Base-by-base conservation (phyloP, 176 grass and related monocot species). In the Aegilops bicornis region DNA sequence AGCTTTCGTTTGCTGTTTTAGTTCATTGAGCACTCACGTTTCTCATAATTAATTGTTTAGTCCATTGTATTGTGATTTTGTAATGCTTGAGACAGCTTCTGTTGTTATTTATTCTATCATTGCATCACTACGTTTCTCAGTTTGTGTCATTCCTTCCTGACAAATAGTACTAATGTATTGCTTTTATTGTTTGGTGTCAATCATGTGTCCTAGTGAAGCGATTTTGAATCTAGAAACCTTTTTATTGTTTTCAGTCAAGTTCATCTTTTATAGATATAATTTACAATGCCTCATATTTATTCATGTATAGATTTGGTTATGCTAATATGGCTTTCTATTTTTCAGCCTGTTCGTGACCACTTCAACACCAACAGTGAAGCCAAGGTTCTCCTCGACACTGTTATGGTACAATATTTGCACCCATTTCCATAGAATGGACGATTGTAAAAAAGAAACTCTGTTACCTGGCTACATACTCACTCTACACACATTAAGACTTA, bases 291-390 rank as follows among this genome's bases (percentile, higher is more conserved):
- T 81, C 29, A 66, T 25, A 62, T 80, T 85, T 70, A 4, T 39
- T 40, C 5, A 36, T 17, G 6, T 73, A 16, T 25, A 52, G 3
- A 5, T 45, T 85, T 63, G 58, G 25, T 81, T 73, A 22, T 45
- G 3, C 43, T 76, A 50, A 50, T 61, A 69, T 58, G 33, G 19
- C 43, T 73, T 32, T 78, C 16, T n/a, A n/a, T 67, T 88, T 86
- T 89, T 29, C 82, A 98, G 96, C 96, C 96, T 89, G 88, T 98
- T 5, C 91, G 93, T 40, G 90, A 98, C 19, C 93, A 95, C 66
- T 94, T 98, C 86, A 95, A 94, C 66, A 94, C 77, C 68, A 83
- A 86, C 32, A 94, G 12, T 10, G 84, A 90, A 61, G 93, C 90
- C 52, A 95, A 89, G 84, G 86, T 94, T 79, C 84, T 98, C 39